phyloP scores from a whole-genome alignment of 306 rosid genomes.

The Glycine soja region DNA sequence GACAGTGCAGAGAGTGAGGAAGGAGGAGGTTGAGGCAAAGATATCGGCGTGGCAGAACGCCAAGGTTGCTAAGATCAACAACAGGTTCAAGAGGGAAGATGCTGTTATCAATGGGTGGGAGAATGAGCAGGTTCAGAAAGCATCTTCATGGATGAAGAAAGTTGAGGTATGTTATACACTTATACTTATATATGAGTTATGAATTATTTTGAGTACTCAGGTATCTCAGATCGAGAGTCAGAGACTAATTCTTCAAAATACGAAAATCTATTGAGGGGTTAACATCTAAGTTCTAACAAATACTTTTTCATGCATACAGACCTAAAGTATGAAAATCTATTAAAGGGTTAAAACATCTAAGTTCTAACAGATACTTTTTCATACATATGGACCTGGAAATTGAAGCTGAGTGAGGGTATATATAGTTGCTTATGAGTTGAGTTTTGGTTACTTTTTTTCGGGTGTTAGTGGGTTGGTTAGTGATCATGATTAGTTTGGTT shows the following conservation, averaged over 20 bases:
- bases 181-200: constrained; percentile 56
- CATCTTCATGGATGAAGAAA: constrained; percentile 85
- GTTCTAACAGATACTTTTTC: neutral
- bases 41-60: constrained; percentile 88
- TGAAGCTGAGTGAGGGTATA: neutral
- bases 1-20: constrained; percentile 74
- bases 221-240: too few relatives aligned
- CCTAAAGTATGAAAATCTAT: neutral
- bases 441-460: neutral
- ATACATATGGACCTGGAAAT: neutral
- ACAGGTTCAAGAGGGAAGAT: constrained; percentile 88
- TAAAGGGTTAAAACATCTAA: neutral
- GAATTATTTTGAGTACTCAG: neutral
- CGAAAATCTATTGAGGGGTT: neutral
- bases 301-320: neutral
- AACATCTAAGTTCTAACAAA: neutral
- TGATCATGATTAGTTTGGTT: constrained; percentile 20
- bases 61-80: constrained; percentile 78
- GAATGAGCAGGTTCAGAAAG: constrained; percentile 77
- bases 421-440: neutral
- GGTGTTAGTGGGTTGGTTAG: constrained; percentile 11
- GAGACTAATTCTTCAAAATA: neutral
- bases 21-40: constrained; percentile 81
- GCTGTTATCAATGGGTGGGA: constrained; percentile 82
- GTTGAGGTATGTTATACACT: constrained; percentile 67